These are phyloP conservation scores for Tolypocladium amazonense DNA, from an alignment of 2,329 filamentous ascomycete species.

Conservation along the genomic window DNA sequence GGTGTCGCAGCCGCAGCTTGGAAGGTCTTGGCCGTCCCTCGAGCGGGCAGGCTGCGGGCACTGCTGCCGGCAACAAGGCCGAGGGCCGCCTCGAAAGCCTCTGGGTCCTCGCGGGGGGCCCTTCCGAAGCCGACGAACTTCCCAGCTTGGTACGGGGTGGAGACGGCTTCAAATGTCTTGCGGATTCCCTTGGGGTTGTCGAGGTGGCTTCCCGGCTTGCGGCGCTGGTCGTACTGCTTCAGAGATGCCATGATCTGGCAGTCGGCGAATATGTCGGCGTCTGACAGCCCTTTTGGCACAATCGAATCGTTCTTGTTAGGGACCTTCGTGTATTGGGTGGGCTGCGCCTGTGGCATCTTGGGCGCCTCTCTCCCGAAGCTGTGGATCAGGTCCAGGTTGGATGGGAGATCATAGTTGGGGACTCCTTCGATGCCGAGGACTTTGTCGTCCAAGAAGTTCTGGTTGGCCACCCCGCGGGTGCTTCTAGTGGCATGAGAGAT, in stretches of 20 bases:
- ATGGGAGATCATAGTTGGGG: constrained; percentile 46
- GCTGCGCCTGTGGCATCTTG: constrained; percentile 46
- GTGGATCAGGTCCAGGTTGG: constrained; percentile 46
- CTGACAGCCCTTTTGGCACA: constrained; percentile 38
- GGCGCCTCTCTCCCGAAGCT: constrained; percentile 35
- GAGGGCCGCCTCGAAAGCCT: constrained; percentile 37
- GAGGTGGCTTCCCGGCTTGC: constrained; percentile 46
- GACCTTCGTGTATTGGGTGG: constrained; percentile 48
- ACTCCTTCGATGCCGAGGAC: constrained; percentile 50
- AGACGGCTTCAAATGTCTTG: constrained; percentile 44
- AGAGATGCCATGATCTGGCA: constrained; percentile 48
- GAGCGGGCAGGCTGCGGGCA: constrained; percentile 29
- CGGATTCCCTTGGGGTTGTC: constrained; percentile 42
- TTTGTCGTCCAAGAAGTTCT: constrained; percentile 47
- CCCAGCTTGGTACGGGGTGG: constrained; percentile 34
- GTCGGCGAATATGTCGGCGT: constrained; percentile 43
- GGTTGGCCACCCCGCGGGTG: constrained; percentile 41
- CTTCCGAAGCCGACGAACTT: constrained; percentile 37
- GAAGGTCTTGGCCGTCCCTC: constrained; percentile 10
- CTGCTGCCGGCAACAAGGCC: constrained; percentile 33
- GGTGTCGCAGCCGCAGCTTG: constrained; percentile 25
- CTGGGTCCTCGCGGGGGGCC: constrained; percentile 34
- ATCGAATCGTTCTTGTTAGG: constrained; percentile 46
- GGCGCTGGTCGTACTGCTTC: constrained; percentile 41
- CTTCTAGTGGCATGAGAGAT: constrained; percentile 55